Conservation (phyloP, 306 rosid genomes). For the Dryas drummondii region DNA sequence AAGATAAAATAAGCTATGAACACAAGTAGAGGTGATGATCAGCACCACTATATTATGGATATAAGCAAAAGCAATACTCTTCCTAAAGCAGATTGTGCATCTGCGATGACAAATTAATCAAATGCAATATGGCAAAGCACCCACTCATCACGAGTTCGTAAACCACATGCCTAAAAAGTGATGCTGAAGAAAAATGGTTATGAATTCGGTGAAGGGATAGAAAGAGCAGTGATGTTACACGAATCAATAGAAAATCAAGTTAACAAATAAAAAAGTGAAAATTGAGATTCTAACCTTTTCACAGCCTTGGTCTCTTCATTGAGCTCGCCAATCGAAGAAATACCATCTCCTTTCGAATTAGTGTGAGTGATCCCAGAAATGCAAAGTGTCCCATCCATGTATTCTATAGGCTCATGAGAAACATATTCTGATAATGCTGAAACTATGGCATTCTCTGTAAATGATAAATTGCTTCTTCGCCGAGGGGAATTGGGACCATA, state of each 20-base stretch:
- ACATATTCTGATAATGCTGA: slow-evolving; percentile 45
- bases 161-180: not conserved
- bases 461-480: slow-evolving; percentile 34
- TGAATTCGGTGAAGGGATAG: not conserved
- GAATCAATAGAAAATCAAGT: not conserved
- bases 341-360: slow-evolving; percentile 12
- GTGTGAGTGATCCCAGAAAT: slow-evolving; percentile 18
- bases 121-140: not conserved
- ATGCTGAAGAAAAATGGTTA: not conserved
- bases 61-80: too few species aligned
- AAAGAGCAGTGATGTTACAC: not conserved
- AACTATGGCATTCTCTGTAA: slow-evolving; percentile 36
- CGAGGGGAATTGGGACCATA: slow-evolving; percentile 54
- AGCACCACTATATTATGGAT: not conserved
- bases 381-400: slow-evolving; percentile 22
- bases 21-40: not conserved
- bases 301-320: slow-evolving; percentile 29
- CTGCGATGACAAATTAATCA: not conserved
- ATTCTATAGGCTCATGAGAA: slow-evolving; percentile 26
- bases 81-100: not conserved
- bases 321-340: slow-evolving; percentile 18
- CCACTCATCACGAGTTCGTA: not conserved
- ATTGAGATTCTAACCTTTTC: slow-evolving; percentile 39
- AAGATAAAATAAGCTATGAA: not conserved
- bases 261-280: not conserved